Conservation (phyloP, 2,329 filamentous ascomycete species). For the Ophiostoma pallidulum region DNA sequence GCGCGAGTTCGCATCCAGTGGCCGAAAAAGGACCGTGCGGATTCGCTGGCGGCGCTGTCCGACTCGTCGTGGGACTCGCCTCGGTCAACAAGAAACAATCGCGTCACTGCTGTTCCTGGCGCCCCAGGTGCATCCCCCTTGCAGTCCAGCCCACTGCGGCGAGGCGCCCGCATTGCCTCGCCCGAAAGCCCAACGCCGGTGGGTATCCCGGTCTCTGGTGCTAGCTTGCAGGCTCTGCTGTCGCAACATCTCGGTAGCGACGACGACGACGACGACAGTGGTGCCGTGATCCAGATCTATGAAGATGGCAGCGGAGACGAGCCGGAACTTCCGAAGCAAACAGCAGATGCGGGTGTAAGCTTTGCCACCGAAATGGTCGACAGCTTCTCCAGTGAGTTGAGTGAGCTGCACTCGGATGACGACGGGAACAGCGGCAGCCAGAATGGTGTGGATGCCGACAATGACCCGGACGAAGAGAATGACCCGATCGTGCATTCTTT, state of each 20-base stretch:
- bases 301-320: constrained; percentile 59
- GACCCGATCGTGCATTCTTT: constrained; percentile 90
- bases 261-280: constrained; percentile 24
- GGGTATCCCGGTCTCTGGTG: constrained; percentile 30
- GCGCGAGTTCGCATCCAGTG: constrained; percentile 82
- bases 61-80: constrained; percentile 64
- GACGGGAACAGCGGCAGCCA: constrained; percentile 58
- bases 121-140: constrained; percentile 28
- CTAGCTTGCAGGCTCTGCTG: constrained; percentile 36
- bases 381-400: constrained; percentile 49
- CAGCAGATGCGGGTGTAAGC: constrained; percentile 28
- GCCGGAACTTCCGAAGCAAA: constrained; percentile 31
- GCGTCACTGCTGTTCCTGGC: constrained; percentile 20
- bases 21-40: constrained; percentile 49
- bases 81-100: constrained; percentile 22
- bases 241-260: constrained; percentile 24
- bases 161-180: constrained; percentile 52
- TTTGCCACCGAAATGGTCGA: constrained; percentile 42
- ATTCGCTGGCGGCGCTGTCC: constrained; percentile 41
- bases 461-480: constrained; percentile 84
- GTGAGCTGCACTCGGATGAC: constrained; percentile 40
- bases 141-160: constrained; percentile 52
- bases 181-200: constrained; percentile 59
- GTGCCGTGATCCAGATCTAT: constrained; percentile 55
- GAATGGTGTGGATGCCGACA: constrained; percentile 65